A percentile compares a stretch with the other conserved stretches of the same genome.
These are phyloP conservation scores for Suillus spraguei DNA, from an alignment of 768 basidiomycete species.

Conservation along the genomic window DNA sequence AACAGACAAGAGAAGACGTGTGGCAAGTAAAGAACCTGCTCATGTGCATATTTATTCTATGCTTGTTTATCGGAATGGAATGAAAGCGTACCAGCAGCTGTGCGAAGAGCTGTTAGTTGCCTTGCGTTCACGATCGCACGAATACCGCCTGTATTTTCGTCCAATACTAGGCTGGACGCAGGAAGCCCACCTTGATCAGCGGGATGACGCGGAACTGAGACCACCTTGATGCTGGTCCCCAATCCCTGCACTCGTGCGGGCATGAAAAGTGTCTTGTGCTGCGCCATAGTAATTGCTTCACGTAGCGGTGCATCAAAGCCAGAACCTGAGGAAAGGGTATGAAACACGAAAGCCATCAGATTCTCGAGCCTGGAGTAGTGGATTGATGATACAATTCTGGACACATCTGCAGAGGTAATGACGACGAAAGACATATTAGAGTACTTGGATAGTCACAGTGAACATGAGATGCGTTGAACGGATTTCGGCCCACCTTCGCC, in stretches of 20 bases:
- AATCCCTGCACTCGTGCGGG: slow-evolving; percentile 59
- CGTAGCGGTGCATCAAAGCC: slow-evolving; percentile 53
- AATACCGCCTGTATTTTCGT: slow-evolving; percentile 68
- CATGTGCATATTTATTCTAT: background rate
- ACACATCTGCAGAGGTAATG: slow-evolving; percentile 63
- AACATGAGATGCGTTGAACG: too few relatives aligned
- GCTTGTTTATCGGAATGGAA: background rate
- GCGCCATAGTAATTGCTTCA: slow-evolving; percentile 49
- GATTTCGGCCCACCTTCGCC: too few relatives aligned
- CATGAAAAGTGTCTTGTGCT: slow-evolving; percentile 80
- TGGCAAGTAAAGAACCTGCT: slow-evolving; percentile 70
- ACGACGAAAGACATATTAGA: slow-evolving; percentile 62
- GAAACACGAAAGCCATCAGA: slow-evolving; percentile 64
- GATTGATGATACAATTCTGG: slow-evolving; percentile 46
- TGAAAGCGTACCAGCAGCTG: slow-evolving; percentile 65
- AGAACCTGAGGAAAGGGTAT: slow-evolving; percentile 40
- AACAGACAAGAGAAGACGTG: slow-evolving; percentile 48
- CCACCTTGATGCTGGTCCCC: slow-evolving; percentile 81
- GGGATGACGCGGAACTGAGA: slow-evolving; percentile 60
- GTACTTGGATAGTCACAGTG: too few relatives aligned
- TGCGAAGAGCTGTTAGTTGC: slow-evolving; percentile 76
- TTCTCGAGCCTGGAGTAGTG: slow-evolving; percentile 46
- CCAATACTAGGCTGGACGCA: slow-evolving; percentile 74
- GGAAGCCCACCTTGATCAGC: slow-evolving; percentile 62
- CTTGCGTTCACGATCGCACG: slow-evolving; percentile 80